Conservation (phyloP, 352 stramenopile species). For the Chrysophaeum taylorii region DNA sequence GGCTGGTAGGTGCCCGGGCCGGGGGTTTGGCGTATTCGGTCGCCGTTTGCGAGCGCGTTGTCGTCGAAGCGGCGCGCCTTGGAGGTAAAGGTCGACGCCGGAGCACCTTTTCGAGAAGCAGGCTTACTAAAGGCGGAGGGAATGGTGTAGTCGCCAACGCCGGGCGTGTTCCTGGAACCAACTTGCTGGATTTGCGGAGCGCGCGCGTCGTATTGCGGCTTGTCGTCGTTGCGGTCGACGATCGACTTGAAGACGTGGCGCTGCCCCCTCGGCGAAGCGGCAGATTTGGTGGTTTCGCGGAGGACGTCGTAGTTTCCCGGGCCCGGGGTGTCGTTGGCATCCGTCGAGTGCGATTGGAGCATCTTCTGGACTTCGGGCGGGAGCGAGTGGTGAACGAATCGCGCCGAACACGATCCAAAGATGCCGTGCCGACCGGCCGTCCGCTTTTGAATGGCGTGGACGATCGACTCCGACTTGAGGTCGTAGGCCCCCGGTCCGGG, state of each 20-base stretch:
- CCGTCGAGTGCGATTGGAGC: neutral
- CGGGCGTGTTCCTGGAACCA: too few relatives aligned
- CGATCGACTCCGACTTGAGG: neutral
- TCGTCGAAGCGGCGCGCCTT: neutral
- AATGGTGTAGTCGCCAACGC: too few relatives aligned
- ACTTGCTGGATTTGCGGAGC: too few relatives aligned
- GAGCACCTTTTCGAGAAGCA: too few relatives aligned
- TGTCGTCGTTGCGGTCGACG: too few relatives aligned
- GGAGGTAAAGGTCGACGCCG: neutral
- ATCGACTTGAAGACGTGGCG: too few relatives aligned
- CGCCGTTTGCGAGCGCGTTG: neutral
- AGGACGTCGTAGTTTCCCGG: neutral
- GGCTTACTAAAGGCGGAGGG: too few relatives aligned
- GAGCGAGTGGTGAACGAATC: neutral
- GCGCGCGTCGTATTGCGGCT: too few relatives aligned
- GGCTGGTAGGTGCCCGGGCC: neutral
- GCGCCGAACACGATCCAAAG: neutral
- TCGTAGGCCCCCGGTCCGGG: neutral
- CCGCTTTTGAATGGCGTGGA: neutral
- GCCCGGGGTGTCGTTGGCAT: neutral
- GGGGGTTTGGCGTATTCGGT: neutral
- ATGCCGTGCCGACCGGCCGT: neutral
- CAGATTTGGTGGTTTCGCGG: neutral
- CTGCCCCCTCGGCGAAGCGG: neutral
- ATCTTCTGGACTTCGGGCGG: neutral